Percentiles rank a stretch among this genome's conserved stretches.
These are phyloP conservation scores for Meira miltonrushii DNA, from an alignment of 1,284 basidiomycete genomes.

Conservation along the genomic window DNA sequence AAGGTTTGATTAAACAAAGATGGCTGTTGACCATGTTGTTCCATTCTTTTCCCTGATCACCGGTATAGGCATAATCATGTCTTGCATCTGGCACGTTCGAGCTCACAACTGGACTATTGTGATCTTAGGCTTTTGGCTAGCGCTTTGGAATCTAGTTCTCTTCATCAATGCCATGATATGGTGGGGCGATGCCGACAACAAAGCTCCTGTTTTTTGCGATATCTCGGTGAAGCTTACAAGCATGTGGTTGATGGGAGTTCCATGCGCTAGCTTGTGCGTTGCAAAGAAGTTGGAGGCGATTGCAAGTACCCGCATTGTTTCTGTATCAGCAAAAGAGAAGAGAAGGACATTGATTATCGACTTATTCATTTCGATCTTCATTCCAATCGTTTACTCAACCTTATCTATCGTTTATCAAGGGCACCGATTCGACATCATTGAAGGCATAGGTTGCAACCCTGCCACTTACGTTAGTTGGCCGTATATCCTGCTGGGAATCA, in stretches of 20 bases:
- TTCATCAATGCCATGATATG: background rate
- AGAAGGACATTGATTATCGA: background rate
- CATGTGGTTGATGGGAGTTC: background rate
- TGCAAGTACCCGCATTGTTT: background rate
- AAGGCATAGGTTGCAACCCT: background rate
- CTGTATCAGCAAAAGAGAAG: background rate
- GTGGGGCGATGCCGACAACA: background rate
- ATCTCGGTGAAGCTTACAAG: background rate
- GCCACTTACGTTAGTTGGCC: background rate
- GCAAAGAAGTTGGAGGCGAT: background rate
- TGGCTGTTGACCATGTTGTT: background rate
- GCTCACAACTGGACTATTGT: background rate
- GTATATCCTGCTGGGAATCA: background rate
- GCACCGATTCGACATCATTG: constrained; percentile 1
- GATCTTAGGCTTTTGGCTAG: background rate
- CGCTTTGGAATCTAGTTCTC: background rate
- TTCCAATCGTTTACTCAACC: background rate
- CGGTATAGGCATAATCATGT: background rate
- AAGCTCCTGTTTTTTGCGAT: background rate
- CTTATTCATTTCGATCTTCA: background rate
- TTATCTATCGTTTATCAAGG: constrained; percentile 3
- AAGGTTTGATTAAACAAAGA: too few species aligned
- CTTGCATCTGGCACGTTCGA: background rate
- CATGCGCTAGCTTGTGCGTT: background rate
- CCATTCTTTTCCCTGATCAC: background rate